A percentile compares a stretch with the other conserved stretches of the same genome.
phyloP scores from a whole-genome alignment of 139 green algal genomes.

The Coelastrella sp. region DNA sequence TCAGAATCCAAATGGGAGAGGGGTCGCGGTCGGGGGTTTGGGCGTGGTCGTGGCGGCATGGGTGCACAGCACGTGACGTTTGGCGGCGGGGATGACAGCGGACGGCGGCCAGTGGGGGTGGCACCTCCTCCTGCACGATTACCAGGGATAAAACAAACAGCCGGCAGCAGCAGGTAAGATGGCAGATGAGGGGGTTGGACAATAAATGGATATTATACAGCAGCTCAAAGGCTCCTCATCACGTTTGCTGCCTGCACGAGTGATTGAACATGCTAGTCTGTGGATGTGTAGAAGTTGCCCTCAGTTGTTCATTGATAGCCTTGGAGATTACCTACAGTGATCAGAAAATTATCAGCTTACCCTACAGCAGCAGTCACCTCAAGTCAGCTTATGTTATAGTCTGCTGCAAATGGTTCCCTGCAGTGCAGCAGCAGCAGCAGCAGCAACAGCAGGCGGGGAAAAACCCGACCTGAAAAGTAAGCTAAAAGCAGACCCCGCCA shows the following conservation, averaged over 20 bases:
- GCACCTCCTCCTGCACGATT: background rate
- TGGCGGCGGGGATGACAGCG: slow-evolving; percentile 14
- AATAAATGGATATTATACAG: no score
- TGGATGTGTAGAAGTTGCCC: no score
- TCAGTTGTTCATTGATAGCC: no score
- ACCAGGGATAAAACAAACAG: slow-evolving; percentile 9
- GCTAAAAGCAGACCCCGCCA: background rate
- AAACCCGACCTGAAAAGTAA: background rate
- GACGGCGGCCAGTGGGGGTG: background rate
- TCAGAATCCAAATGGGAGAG: slow-evolving; percentile 38
- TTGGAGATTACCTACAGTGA: no score
- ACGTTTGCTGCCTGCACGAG: no score
- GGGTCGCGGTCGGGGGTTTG: slow-evolving; percentile 24
- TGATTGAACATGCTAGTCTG: no score
- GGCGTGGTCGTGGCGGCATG: background rate
- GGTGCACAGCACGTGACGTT: slow-evolving; percentile 21
- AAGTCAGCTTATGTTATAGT: no score
- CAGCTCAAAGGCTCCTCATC: no score
- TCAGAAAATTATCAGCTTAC: no score
- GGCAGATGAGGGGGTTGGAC: no score
- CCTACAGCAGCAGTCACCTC: no score
- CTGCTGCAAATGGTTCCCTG: no score
- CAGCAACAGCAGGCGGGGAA: background rate
- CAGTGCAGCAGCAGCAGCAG: background rate
- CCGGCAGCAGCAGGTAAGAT: slow-evolving; percentile 11